Base-by-base conservation (phyloP, 495 filamentous ascomycete species). In the Tuber aestivum region DNA sequence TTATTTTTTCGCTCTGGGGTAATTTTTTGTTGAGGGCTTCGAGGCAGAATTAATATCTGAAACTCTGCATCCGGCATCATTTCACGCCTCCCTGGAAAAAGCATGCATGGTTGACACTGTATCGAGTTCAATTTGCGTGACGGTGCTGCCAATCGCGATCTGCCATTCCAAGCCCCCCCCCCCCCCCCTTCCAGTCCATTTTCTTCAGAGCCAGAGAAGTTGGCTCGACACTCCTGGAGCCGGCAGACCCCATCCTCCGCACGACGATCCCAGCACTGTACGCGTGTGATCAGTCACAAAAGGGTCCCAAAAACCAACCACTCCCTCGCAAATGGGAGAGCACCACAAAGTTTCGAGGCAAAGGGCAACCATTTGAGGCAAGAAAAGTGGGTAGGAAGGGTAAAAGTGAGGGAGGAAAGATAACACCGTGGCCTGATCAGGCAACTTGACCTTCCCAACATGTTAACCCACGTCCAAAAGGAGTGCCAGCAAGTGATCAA, bases 291-390 rank as follows among this genome's bases (percentile, higher is more conserved):
- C 78, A 72, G 72, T 79, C 78, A 79, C 68, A 79, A 79, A 77
- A 79, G 41, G 61, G 77, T 73, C 78, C 78, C 72, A 79, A 79
- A 79, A 76, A 79, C 78, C 44, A 77, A 79, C 75, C 76, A 45
- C 35, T 65, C 27, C 14, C 56, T 18, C 20, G 3, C 56, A 35
- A 65, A 65, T 65, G 14, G 27, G 27, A 65, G 56, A 32, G 27
- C 56, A 65, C 56, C 0, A 18, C 35, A 41, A 45, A 6, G 18
- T 8, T 42, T 21, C 38, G 42, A 73, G 38, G 35, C 27, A 69
- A 20, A 69, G 42, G 71, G 21, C 42, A 42, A 72, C 41, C 27
- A 73, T 42, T 7, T 48, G 27, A n/a, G 42, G 32, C 37, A 21
- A 35, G 20, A 35, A 45, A 72, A 10, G 18, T 48, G 1, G n/a